Percentiles rank a stretch among this genome's conserved stretches.
Conservation (phyloP, 2,329 filamentous ascomycete species). For the Chaetomium sp. region DNA sequence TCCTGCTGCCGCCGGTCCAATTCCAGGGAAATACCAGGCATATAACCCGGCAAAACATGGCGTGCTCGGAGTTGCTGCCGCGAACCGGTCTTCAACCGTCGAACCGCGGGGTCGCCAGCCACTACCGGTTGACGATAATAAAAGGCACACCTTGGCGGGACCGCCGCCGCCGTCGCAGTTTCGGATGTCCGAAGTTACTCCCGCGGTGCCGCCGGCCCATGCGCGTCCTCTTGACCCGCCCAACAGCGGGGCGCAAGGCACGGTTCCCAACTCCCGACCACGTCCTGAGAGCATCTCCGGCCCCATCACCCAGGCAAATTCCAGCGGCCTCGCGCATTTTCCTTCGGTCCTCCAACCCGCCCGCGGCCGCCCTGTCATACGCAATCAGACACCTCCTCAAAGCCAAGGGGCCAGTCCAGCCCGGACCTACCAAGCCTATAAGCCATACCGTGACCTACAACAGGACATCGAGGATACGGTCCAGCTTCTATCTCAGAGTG, state of each 20-base stretch:
- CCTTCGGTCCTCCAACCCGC: slow-evolving; percentile 40
- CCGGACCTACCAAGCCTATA: slow-evolving; percentile 27
- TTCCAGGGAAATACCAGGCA: slow-evolving; percentile 27
- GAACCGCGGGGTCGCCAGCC: slow-evolving; percentile 20
- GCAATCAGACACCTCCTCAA: slow-evolving; percentile 22
- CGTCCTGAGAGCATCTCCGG: slow-evolving; percentile 20
- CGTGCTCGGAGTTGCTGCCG: slow-evolving; percentile 12
- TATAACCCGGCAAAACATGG: slow-evolving; percentile 27
- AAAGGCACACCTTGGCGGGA: slow-evolving; percentile 33
- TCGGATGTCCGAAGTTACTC: slow-evolving; percentile 32
- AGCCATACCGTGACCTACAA: slow-evolving; percentile 27
- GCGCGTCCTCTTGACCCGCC: slow-evolving; percentile 19
- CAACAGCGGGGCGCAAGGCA: neutral
- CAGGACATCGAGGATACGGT: slow-evolving; percentile 30
- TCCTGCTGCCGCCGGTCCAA: neutral
- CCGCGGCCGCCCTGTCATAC: slow-evolving; percentile 30
- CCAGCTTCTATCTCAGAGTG: slow-evolving; percentile 22
- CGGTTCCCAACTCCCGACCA: neutral
- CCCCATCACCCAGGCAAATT: neutral
- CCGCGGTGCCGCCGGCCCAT: slow-evolving; percentile 35
- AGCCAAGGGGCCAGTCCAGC: slow-evolving; percentile 22
- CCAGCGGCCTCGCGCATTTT: slow-evolving; percentile 29
- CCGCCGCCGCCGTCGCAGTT: slow-evolving; percentile 25
- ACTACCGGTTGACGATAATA: slow-evolving; percentile 15
- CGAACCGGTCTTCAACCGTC: slow-evolving; percentile 22